Base-by-base conservation (phyloP, 225 moss, liverwort and hornwort species). In the Ulota crispa region DNA sequence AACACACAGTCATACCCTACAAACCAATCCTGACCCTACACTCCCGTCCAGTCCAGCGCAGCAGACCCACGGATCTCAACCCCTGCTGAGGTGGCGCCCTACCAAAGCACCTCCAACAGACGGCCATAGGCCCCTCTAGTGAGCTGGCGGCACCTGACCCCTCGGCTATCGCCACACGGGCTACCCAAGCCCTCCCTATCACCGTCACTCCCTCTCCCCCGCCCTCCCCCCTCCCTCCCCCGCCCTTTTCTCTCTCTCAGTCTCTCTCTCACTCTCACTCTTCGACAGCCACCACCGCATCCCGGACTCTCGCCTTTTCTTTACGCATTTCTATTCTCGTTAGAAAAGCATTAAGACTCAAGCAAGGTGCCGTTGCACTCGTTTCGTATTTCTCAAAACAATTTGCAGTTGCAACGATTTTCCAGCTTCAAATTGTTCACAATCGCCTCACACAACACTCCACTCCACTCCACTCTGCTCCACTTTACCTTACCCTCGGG, bases 101-200 rank as follows among this genome's bases (percentile, higher is more conserved):
- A 53, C 0, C 60, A 43, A 59, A 1, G 21, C 41, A 41, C 6
- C 5, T 26, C 13, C 0, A 1, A 1, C 0, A 4, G 0, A 24
- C 26, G 67, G 52, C 14, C 75, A 81, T 11, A 65, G 65, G 65
- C 8, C 1, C 42, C 59, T 0, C 28, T 53, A 14, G 14, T n/a
- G 31, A 32, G 30, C 19, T 72, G 80, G 80, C 72, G 36, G 20
- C 2, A 8, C 5, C 63, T 26, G 13, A 4, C 45, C 0, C 61
- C 8, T 75, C n/a, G 2, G 4, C 20, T 4, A 19, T 14, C 54
- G 69, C 81, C 81, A 77, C 82, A 61, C 61, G 78, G 73, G 60
- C 57, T 37, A 0, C 19, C 31, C 65, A 11, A n/a, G n/a, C n/a
- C n/a, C n/a, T n/a, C n/a, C n/a, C 19, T 7, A 7, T 30, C 39